A percentile compares a stretch with the other conserved stretches of the same genome.
Conservation (phyloP, 257 asterid species). For the Solanum piurae region DNA sequence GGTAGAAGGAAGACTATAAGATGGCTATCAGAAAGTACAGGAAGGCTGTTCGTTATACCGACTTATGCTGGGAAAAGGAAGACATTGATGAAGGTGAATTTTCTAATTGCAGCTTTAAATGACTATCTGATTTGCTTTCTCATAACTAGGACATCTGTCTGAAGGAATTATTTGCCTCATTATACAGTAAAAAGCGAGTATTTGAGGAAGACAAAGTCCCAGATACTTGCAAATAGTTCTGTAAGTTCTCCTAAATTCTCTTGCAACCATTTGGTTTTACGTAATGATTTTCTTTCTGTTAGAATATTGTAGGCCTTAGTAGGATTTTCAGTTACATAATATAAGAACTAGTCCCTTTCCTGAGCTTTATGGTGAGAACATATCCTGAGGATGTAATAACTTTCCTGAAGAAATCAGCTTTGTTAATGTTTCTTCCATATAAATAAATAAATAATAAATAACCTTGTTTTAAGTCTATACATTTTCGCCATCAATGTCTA, state of each 20-base stretch:
- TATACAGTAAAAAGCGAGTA: conserved; percentile 16
- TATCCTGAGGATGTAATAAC: neutral
- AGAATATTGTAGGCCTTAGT: neutral
- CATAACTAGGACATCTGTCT: neutral
- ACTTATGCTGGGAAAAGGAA: conserved; percentile 25
- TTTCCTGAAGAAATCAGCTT: neutral
- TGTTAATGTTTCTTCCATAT: neutral
- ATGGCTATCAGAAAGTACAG: conserved; percentile 29
- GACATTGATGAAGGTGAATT: conserved; percentile 19
- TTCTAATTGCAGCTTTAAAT: neutral
- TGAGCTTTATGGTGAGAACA: neutral
- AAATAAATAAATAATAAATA: neutral
- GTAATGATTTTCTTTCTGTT: neutral
- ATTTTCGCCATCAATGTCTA: neutral
- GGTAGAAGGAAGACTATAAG: conserved; percentile 23
- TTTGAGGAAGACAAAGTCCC: conserved; percentile 23
- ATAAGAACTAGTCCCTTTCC: neutral
- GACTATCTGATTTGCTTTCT: neutral
- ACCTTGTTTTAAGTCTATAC: neutral
- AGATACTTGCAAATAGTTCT: conserved; percentile 30
- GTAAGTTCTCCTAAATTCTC: conserved; percentile 13
- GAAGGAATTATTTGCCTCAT: neutral
- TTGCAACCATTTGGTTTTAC: neutral
- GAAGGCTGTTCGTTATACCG: conserved; percentile 21
- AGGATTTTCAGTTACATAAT: neutral